These are phyloP conservation scores for Dryas octopetala DNA, from an alignment of 306 rosid genomes.

Conservation along the genomic window DNA sequence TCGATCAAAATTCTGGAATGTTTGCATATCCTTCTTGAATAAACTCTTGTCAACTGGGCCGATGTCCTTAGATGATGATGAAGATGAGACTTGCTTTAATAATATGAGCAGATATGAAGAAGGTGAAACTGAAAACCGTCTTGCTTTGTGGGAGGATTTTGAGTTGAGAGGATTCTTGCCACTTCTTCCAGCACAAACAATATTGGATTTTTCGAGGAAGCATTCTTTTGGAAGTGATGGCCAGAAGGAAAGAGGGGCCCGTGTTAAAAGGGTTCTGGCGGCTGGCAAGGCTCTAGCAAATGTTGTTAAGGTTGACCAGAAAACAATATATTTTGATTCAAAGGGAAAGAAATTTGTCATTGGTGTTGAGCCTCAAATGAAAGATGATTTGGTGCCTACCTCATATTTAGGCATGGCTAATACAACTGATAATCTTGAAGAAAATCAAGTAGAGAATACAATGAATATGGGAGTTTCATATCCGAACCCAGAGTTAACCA, in stretches of 20 bases:
- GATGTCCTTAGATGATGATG: conserved; percentile 56
- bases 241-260: conserved; percentile 70
- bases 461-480: conserved; percentile 32
- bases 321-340: conserved; percentile 55
- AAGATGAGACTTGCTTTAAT: conserved; percentile 79
- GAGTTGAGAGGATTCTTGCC: conserved; percentile 93
- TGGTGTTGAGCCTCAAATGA: conserved; percentile 53
- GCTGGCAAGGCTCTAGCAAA: conserved; percentile 84
- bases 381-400: conserved; percentile 42
- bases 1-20: conserved; percentile 82
- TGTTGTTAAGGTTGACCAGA: conserved; percentile 63
- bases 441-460: conserved; percentile 39
- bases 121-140: conserved; percentile 83
- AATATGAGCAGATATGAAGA: conserved; percentile 87
- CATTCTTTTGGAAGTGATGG: conserved; percentile 66
- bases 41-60: conserved; percentile 59
- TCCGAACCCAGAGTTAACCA: conserved; percentile 40
- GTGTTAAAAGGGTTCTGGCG: conserved; percentile 72
- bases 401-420: conserved; percentile 35
- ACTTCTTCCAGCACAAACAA: conserved; percentile 84
- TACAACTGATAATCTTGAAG: conserved; percentile 41
- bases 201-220: conserved; percentile 91
- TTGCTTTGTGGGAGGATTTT: conserved; percentile 94
- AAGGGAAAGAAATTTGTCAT: conserved; percentile 65
- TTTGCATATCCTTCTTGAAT: conserved; percentile 66